Conservation (phyloP, 2,329 filamentous ascomycete species). For the Paramyrothecium roridum region DNA sequence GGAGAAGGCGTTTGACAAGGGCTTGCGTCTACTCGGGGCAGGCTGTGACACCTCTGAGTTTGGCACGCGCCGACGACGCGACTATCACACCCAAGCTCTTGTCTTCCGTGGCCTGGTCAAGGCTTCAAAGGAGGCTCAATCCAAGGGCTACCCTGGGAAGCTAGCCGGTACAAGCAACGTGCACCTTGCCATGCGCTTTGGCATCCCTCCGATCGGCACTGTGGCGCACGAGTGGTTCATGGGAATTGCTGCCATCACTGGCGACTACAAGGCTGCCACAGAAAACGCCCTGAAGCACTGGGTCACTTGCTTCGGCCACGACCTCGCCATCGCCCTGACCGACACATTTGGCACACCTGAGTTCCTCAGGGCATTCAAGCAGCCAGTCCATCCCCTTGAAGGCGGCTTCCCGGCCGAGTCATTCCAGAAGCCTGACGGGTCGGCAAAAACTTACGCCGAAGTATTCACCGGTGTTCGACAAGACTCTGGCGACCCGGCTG, state of each 20-base stretch:
- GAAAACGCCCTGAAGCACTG: constrained; percentile 83
- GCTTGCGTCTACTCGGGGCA: constrained; percentile 69
- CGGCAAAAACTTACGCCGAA: constrained; percentile 68
- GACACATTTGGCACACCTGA: constrained; percentile 93
- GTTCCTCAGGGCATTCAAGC: constrained; percentile 81
- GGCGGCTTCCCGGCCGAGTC: constrained; percentile 37
- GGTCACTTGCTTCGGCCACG: constrained; percentile 84
- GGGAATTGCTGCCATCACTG: constrained; percentile 88
- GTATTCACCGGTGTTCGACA: constrained; percentile 82
- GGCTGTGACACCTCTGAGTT: constrained; percentile 94
- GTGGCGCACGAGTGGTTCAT: constrained; percentile 99
- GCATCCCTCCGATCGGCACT: constrained; percentile 80
- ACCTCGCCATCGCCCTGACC: constrained; percentile 84
- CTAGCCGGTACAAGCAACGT: constrained; percentile 93
- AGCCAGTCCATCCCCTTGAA: constrained; percentile 50
- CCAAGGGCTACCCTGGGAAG: constrained; percentile 65
- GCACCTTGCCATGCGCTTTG: constrained; percentile 92
- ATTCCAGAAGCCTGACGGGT: constrained; percentile 35
- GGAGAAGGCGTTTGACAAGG: constrained; percentile 80
- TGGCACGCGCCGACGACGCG: constrained; percentile 80
- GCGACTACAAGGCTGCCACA: constrained; percentile 81
- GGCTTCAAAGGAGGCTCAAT: constrained; percentile 68
- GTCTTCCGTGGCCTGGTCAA: constrained; percentile 83
- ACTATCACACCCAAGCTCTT: constrained; percentile 92
- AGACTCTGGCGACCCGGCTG: constrained; percentile 81